phyloP scores from a whole-genome alignment of 1,284 basidiomycete species.

The Leccinum pachyderme region DNA sequence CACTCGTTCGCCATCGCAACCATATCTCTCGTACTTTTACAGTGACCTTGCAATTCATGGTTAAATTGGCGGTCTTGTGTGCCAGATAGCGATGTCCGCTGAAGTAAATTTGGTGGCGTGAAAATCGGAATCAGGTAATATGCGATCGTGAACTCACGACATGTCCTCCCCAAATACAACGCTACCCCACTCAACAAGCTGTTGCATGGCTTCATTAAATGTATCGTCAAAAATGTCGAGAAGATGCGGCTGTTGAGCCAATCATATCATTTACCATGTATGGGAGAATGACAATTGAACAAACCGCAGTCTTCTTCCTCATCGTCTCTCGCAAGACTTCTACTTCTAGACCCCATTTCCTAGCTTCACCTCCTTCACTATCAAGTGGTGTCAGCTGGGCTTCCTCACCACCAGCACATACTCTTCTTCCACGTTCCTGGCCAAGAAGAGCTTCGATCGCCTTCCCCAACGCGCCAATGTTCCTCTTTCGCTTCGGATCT shows the following conservation, averaged over 20 bases:
- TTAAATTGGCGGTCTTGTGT: slow-evolving; percentile 70
- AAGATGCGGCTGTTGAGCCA: slow-evolving; percentile 45
- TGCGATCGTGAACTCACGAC: slow-evolving; percentile 51
- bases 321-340: slow-evolving; percentile 52
- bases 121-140: slow-evolving; percentile 21
- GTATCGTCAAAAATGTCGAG: slow-evolving; percentile 63
- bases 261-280: slow-evolving; percentile 16
- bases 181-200: slow-evolving; percentile 79
- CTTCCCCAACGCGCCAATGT: slow-evolving; percentile 77
- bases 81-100: slow-evolving; percentile 79
- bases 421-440: slow-evolving; percentile 62
- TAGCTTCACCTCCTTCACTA: slow-evolving; percentile 63
- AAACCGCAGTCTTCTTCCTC: slow-evolving; percentile 55
- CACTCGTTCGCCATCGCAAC: slow-evolving; percentile 65
- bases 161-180: slow-evolving; percentile 72
- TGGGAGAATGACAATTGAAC: slow-evolving; percentile 24
- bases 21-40: slow-evolving; percentile 69
- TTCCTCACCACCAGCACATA: slow-evolving; percentile 60
- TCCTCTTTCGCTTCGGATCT: slow-evolving; percentile 77
- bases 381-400: slow-evolving; percentile 33
- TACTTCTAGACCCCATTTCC: slow-evolving; percentile 71
- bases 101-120: slow-evolving; percentile 25
- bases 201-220: slow-evolving; percentile 79
- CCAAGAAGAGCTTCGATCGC: slow-evolving; percentile 70
- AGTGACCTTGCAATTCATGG: slow-evolving; percentile 66